Percentiles rank a stretch among this genome's conserved stretches.
phyloP scores from a whole-genome alignment of 352 stramenopile genomes.

The Phytophthora europaea region DNA sequence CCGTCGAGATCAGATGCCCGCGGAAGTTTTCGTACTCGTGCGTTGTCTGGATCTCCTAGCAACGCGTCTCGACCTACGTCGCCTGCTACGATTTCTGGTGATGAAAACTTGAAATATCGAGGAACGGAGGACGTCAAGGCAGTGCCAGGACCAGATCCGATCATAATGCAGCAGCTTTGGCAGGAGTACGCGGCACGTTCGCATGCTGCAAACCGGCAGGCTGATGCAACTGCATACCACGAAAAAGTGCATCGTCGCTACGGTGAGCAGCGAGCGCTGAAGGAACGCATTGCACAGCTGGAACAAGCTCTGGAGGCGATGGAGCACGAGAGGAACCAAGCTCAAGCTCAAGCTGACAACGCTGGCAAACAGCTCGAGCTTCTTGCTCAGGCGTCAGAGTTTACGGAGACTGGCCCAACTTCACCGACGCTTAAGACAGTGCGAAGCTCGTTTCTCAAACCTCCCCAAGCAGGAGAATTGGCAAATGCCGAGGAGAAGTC shows the following conservation, averaged over 20 bases:
- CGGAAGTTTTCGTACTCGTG: slow-evolving; percentile 44
- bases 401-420: slow-evolving; percentile 9
- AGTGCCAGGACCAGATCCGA: slow-evolving; percentile 39
- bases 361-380: slow-evolving; percentile 29
- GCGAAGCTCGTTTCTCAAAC: slow-evolving; percentile 16
- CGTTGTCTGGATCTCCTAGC: slow-evolving; percentile 19
- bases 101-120: slow-evolving; percentile 7
- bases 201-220: slow-evolving; percentile 42
- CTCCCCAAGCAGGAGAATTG: slow-evolving; percentile 16
- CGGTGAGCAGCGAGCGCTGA: slow-evolving; percentile 63
- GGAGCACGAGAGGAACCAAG: slow-evolving; percentile 50
- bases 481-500: slow-evolving; percentile 45
- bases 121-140: neutral
- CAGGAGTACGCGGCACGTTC: slow-evolving; percentile 68
- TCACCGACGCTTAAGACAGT: slow-evolving; percentile 14
- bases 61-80: slow-evolving; percentile 28
- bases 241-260: slow-evolving; percentile 82
- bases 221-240: slow-evolving; percentile 70
- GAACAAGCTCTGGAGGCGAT: slow-evolving; percentile 53
- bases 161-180: slow-evolving; percentile 66
- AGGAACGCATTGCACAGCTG: slow-evolving; percentile 56
- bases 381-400: slow-evolving; percentile 10
- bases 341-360: slow-evolving; percentile 27
- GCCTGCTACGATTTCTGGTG: slow-evolving; percentile 21
- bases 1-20: slow-evolving; percentile 29